phyloP scores from a whole-genome alignment of 1,284 basidiomycete genomes.

The Pseudozyma sp. region DNA sequence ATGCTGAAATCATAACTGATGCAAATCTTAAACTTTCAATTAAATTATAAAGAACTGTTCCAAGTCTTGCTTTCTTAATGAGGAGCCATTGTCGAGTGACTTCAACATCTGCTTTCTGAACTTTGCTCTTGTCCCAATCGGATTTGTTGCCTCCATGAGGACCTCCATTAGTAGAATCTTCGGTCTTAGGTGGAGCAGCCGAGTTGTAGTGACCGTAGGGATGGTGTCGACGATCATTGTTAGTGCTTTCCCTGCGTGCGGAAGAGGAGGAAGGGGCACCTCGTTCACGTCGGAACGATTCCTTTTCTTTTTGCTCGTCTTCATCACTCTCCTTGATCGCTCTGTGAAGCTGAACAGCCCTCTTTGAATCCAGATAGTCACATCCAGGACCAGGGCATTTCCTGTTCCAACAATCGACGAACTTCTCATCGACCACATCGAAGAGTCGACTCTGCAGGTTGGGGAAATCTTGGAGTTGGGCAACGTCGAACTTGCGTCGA shows the following conservation, averaged over 20 bases:
- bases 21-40: too few relatives aligned
- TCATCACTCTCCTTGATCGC: slow-evolving; percentile 52
- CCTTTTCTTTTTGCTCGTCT: slow-evolving; percentile 41
- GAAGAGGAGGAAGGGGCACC: neutral
- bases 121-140: slow-evolving; percentile 48
- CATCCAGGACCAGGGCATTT: slow-evolving; percentile 53
- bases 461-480: slow-evolving; percentile 58
- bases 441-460: slow-evolving; percentile 49
- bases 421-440: slow-evolving; percentile 59
- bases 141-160: neutral
- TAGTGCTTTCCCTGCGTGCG: slow-evolving; percentile 7
- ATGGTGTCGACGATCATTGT: slow-evolving; percentile 17
- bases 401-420: slow-evolving; percentile 63
- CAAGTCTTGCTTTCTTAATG: too few relatives aligned
- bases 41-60: too few relatives aligned
- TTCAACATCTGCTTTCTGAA: slow-evolving; percentile 59
- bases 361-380: slow-evolving; percentile 40
- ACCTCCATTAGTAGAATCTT: neutral
- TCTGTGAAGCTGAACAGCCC: slow-evolving; percentile 48
- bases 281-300: slow-evolving; percentile 24
- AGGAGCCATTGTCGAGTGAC: slow-evolving; percentile 59
- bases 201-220: slow-evolving; percentile 16
- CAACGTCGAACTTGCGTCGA: slow-evolving; percentile 44
- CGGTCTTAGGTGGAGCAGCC: slow-evolving; percentile 6
- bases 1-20: too few relatives aligned